Percentiles rank a stretch among this genome's conserved stretches.
Conservation (phyloP, 768 basidiomycete genomes). For the Podaxis mareebaensis region DNA sequence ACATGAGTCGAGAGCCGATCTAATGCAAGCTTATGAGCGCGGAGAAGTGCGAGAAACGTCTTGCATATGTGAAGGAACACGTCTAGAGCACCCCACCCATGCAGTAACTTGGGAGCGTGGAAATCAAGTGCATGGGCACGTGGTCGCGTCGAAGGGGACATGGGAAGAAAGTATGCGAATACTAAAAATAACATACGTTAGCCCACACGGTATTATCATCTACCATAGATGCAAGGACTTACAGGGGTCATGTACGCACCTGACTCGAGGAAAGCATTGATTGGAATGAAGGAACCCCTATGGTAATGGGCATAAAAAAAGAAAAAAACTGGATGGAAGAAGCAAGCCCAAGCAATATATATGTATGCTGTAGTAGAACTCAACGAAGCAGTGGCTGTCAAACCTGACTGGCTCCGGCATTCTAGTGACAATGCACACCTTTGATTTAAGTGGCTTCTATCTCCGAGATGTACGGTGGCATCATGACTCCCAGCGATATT, state of each 20-base stretch:
- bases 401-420: neutral
- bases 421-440: neutral
- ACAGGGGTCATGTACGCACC: neutral
- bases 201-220: neutral
- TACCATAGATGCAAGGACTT: neutral
- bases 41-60: neutral
- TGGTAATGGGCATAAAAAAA: no score
- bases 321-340: neutral
- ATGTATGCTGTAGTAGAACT: neutral
- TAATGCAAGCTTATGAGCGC: conserved; percentile 2
- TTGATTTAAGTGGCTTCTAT: neutral
- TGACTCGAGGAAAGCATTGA: neutral
- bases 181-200: neutral
- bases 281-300: neutral
- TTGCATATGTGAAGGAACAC: neutral
- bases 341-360: no score
- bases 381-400: neutral
- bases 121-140: neutral
- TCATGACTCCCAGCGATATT: neutral
- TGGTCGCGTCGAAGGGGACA: conserved; percentile 6
- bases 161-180: neutral
- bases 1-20: conserved; percentile 7
- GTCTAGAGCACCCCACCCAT: neutral
- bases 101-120: neutral
- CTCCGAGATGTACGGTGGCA: neutral